phyloP scores from a whole-genome alignment of 495 filamentous ascomycete species.

The Lepraria neglecta region DNA sequence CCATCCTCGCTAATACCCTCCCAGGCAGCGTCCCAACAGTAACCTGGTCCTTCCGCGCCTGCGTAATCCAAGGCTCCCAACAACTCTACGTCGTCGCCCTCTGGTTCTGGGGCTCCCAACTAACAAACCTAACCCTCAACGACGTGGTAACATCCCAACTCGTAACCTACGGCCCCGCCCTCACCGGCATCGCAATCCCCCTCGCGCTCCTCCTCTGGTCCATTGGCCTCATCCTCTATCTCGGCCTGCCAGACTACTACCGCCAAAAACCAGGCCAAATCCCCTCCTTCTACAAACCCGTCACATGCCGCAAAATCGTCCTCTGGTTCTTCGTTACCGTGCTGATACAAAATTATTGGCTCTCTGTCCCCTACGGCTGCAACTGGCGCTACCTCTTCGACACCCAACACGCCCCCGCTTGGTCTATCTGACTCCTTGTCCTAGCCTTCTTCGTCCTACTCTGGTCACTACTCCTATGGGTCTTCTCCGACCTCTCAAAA shows the following conservation, averaged over 20 bases:
- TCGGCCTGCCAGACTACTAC: slow-evolving; percentile 60
- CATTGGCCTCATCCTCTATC: slow-evolving; percentile 46
- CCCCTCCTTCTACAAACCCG: slow-evolving; percentile 52
- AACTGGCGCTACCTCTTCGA: slow-evolving; percentile 58
- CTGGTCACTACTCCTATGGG: slow-evolving; percentile 46
- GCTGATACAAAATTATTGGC: slow-evolving; percentile 62
- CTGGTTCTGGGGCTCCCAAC: slow-evolving; percentile 58
- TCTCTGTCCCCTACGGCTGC: slow-evolving; percentile 54
- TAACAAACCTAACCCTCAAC: slow-evolving; percentile 32
- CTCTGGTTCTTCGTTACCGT: slow-evolving; percentile 51
- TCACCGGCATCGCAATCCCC: slow-evolving; percentile 45
- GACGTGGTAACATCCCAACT: slow-evolving; percentile 30
- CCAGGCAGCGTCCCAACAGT: slow-evolving; percentile 50
- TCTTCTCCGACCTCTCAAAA: slow-evolving; percentile 46
- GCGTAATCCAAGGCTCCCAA: slow-evolving; percentile 56
- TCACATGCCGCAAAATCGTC: slow-evolving; percentile 54
- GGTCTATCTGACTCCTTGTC: slow-evolving; percentile 48
- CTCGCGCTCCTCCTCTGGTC: slow-evolving; percentile 47
- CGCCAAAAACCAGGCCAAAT: slow-evolving; percentile 61
- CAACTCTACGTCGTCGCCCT: slow-evolving; percentile 58
- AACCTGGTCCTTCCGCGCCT: slow-evolving; percentile 60
- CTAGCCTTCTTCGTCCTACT: slow-evolving; percentile 53
- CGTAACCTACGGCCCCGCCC: slow-evolving; percentile 26
- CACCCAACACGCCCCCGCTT: slow-evolving; percentile 45
- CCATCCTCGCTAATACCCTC: too few species aligned